These are phyloP conservation scores for Populus hybrid DNA, from an alignment of 441 rosid genomes.

Conservation along the genomic window DNA sequence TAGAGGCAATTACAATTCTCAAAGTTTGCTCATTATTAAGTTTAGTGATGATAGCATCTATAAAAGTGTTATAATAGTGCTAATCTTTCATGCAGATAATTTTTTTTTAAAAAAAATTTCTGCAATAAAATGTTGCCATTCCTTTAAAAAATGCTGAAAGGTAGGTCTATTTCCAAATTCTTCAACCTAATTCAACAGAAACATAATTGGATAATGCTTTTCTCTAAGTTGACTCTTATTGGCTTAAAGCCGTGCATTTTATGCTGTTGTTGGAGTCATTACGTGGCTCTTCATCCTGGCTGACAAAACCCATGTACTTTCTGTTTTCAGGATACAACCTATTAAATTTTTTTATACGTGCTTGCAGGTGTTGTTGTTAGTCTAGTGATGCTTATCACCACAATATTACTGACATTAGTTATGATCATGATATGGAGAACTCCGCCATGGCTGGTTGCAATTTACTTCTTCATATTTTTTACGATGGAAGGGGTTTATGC, in stretches of 20 bases:
- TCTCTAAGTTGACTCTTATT: not conserved
- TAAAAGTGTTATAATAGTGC: not conserved
- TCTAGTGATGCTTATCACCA: constrained; percentile 63
- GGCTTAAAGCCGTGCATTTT: not conserved
- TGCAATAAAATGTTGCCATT: not conserved
- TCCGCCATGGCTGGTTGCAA: constrained; percentile 28
- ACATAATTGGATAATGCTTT: not conserved
- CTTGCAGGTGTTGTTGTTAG: constrained; percentile 67
- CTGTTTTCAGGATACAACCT: not conserved
- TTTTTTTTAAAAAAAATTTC: not conserved
- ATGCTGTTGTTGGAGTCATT: not conserved
- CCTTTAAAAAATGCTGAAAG: not conserved
- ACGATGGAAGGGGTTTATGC: constrained; percentile 66
- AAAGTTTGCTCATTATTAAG: not conserved
- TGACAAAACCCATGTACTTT: not conserved
- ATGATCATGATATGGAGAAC: constrained; percentile 65
- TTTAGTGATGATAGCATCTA: not conserved
- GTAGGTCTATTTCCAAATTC: not conserved
- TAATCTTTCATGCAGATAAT: not conserved
- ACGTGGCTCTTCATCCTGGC: not conserved
- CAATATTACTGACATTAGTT: constrained; percentile 44
- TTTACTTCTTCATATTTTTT: constrained; percentile 48
- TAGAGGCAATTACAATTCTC: not conserved
- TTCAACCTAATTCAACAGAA: too few relatives aligned
- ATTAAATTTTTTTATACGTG: constrained; percentile 4